Conservation (phyloP, 2,329 filamentous ascomycete species). For the Exophiala phaeomuriformis region DNA sequence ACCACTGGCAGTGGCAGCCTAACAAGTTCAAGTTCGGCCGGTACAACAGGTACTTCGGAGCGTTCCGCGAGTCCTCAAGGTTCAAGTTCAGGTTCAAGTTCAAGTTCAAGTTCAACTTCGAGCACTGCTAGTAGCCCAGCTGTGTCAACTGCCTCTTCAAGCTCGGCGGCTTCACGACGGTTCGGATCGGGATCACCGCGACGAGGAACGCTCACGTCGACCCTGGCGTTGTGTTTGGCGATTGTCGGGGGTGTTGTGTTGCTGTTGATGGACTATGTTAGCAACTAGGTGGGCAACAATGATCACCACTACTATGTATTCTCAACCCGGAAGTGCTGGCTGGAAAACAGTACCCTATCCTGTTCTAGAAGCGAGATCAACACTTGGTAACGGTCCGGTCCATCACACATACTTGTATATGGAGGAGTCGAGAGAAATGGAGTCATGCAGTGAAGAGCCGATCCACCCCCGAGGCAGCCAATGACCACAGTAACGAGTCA, state of each 20-base stretch:
- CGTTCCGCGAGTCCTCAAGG: not conserved
- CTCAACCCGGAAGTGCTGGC: not conserved
- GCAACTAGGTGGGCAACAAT: too few relatives aligned
- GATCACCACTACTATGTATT: too few relatives aligned
- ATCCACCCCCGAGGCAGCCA: conserved; percentile 17
- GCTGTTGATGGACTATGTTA: not conserved
- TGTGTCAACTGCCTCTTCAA: not conserved
- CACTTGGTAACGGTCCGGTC: not conserved
- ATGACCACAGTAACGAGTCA: conserved; percentile 2
- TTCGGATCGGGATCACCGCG: not conserved
- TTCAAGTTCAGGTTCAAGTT: not conserved
- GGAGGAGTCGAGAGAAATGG: conserved; percentile 7
- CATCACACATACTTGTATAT: not conserved
- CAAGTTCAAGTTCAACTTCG: not conserved
- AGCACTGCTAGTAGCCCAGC: not conserved
- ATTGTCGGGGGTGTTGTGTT: conserved; percentile 1
- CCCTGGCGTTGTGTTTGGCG: conserved; percentile 4
- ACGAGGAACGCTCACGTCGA: not conserved
- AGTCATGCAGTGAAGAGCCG: conserved; percentile 11
- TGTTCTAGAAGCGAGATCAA: conserved; percentile 19
- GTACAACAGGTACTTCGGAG: not conserved
- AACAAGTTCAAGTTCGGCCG: not conserved
- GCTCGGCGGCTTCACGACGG: not conserved
- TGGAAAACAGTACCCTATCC: not conserved
- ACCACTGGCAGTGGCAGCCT: not conserved